Conservation (phyloP, 345 rosid species). For the Streptanthus diversifolius region DNA sequence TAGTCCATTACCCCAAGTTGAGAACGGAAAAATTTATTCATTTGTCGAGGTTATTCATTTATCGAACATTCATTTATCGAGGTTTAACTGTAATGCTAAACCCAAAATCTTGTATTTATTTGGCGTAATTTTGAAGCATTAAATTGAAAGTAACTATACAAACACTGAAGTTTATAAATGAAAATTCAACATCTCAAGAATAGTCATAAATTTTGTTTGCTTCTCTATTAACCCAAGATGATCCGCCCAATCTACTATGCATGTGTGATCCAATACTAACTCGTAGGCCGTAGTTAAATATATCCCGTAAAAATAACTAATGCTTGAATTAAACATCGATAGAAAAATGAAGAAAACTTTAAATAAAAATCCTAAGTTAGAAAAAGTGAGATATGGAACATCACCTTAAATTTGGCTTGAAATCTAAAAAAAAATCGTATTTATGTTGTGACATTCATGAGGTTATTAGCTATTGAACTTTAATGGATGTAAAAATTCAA, state of each 20-base stretch:
- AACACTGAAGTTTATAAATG: not conserved
- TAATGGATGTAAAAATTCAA: too few species aligned
- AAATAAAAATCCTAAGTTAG: not conserved
- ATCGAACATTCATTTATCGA: too few species aligned
- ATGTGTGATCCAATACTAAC: slow-evolving; percentile 12
- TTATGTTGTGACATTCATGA: too few species aligned
- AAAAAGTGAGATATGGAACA: not conserved
- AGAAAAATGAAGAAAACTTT: not conserved
- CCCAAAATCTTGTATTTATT: not conserved
- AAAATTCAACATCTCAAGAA: not conserved
- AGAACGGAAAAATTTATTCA: too few species aligned
- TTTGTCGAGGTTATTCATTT: too few species aligned
- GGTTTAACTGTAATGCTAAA: not conserved
- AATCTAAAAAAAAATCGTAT: not conserved
- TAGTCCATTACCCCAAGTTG: too few species aligned
- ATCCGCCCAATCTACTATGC: slow-evolving; percentile 1
- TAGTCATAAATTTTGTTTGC: not conserved
- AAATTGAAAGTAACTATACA: not conserved
- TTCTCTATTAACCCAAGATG: not conserved
- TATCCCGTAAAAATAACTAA: not conserved
- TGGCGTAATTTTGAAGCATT: slow-evolving; percentile 7
- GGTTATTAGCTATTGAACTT: too few species aligned
- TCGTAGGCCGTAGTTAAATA: not conserved
- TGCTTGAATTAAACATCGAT: not conserved
- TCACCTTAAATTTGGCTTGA: not conserved